Conservation (phyloP, 257 asterid genomes). For the Penstemon davidsonii region DNA sequence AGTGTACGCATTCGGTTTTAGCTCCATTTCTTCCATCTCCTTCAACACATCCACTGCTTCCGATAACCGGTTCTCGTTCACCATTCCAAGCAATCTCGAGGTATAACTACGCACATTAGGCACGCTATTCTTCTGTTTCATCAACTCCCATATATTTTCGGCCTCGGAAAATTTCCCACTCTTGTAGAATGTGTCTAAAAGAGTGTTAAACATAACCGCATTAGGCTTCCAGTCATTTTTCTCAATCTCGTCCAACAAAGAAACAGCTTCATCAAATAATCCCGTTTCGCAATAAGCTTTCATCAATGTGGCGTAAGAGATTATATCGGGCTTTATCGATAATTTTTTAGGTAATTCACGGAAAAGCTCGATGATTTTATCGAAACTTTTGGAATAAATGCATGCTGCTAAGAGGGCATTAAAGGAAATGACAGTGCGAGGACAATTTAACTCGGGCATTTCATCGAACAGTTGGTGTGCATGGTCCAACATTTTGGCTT, state of each 20-base stretch:
- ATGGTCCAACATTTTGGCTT: constrained; percentile 44
- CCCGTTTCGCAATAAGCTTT: constrained; percentile 43
- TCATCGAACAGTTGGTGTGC: constrained; percentile 57
- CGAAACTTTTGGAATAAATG: constrained; percentile 31
- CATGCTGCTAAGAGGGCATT: constrained; percentile 51
- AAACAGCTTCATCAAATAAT: constrained; percentile 41
- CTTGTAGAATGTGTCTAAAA: constrained; percentile 32
- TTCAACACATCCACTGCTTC: constrained; percentile 41
- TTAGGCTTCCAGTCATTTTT: constrained; percentile 33
- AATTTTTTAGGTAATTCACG: constrained; percentile 37
- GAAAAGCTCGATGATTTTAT: constrained; percentile 36
- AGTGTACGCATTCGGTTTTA: constrained; percentile 40
- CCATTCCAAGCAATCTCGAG: constrained; percentile 38
- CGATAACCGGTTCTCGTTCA: constrained; percentile 27
- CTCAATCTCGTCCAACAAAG: constrained; percentile 45
- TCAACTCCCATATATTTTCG: constrained; percentile 47
- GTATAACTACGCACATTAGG: constrained; percentile 44
- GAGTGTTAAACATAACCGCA: constrained; percentile 34
- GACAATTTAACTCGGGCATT: constrained; percentile 53
- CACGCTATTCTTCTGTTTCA: constrained; percentile 43
- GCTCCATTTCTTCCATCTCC: constrained; percentile 36
- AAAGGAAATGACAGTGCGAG: constrained; percentile 45
- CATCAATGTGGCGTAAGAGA: constrained; percentile 42
- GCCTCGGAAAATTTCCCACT: constrained; percentile 33
- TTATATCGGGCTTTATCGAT: constrained; percentile 41